Base-by-base conservation (phyloP, 768 basidiomycete genomes). In the Xerocomellus intermedius region DNA sequence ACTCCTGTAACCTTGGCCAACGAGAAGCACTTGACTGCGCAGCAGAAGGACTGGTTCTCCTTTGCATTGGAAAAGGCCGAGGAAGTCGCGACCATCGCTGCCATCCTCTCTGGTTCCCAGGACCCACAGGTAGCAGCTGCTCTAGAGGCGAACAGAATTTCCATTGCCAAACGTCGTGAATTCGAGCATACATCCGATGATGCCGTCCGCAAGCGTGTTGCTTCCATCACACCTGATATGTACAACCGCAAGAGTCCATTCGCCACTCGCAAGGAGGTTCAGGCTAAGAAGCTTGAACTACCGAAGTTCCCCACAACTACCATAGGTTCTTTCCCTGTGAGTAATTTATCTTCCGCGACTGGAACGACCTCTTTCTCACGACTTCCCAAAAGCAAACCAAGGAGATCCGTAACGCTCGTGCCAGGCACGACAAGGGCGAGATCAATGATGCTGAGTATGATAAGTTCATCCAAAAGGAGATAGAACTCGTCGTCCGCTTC, bases 301-400 rank as follows among this genome's bases (percentile, higher is more conserved):
- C 97, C 97, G 73, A 91, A 87, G 75, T 99, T 98, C 86, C 95
- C 96, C 56, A 97, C 96, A 51, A 98, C 96, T 53, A 97, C 96
- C 61, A 98, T 98, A 64, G 95, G 94, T 58, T 98, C 96, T 30
- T 98, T 97, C 92, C 96, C 95, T 64, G 87, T 88, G 68, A 48
- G 80, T 72, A 51, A 19, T 14, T 42, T 24, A 33, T 53, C 7
- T 44, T 50, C n/a, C 36, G 12, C 41, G 44, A 16, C 32, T 22
- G 10, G 33, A 44, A 17, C 26, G 22, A 32, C n/a, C 2, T 30
- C 17, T 41, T 50, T 47, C 58, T 61, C 36, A 64, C 52, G 16
- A 58, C 36, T 59, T 51, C 54, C 17, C 28, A 37, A 26, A 67
- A 90, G 85, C 97, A 99, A 88, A 99, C 97, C 69, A 98, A 96